These are phyloP conservation scores for Scleroderma citrinum DNA, from an alignment of 768 basidiomycete genomes.

Conservation along the genomic window DNA sequence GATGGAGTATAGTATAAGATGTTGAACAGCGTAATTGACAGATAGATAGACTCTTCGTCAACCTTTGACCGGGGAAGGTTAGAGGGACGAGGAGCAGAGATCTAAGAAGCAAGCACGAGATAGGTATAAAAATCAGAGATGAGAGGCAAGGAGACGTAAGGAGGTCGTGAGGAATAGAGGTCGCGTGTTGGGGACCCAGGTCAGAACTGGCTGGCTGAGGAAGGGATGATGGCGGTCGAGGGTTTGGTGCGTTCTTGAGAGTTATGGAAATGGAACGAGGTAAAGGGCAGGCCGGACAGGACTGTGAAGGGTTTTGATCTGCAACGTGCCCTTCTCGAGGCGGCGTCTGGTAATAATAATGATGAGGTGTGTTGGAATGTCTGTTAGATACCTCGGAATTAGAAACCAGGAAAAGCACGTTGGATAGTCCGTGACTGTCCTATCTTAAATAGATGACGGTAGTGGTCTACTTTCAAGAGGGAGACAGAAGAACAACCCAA, in stretches of 20 bases:
- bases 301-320: constrained; percentile 59
- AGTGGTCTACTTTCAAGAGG: constrained; percentile 17
- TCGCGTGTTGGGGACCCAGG: constrained; percentile 32
- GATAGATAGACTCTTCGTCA: constrained; percentile 33
- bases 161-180: constrained; percentile 48
- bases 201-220: constrained; percentile 21
- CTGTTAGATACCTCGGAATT: constrained; percentile 14
- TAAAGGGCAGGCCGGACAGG: constrained; percentile 49
- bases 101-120: constrained; percentile 37
- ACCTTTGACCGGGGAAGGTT: constrained; percentile 31
- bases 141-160: constrained; percentile 38
- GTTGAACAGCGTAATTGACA: constrained; percentile 34
- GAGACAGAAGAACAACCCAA: constrained; percentile 8
- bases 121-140: constrained; percentile 50
- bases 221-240: constrained; percentile 31
- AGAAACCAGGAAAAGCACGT: constrained; percentile 17
- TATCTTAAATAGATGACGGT: constrained; percentile 11
- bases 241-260: constrained; percentile 29
- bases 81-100: constrained; percentile 34
- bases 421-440: constrained; percentile 14
- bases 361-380: constrained; percentile 15
- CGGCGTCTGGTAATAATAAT: constrained; percentile 45
- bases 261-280: constrained; percentile 45
- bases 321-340: constrained; percentile 68
- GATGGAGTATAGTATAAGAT: constrained; percentile 37